Percentiles rank a stretch among this genome's conserved stretches.
Evolutionary conservation across 306 rosid species (phyloP).

Genomic region (Arachis hypogaea): DNA sequence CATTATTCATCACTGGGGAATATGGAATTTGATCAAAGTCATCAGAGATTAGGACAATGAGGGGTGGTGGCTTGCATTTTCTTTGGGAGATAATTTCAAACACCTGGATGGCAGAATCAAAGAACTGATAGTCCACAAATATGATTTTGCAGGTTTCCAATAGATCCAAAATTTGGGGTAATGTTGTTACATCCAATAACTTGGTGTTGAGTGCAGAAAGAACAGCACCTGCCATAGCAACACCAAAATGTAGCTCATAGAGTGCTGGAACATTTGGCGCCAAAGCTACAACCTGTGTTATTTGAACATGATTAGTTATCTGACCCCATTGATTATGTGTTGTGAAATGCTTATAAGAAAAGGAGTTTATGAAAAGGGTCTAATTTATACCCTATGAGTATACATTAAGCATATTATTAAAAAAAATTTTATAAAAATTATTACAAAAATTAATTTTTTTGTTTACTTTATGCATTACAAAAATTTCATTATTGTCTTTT

Average conservation of each 20-base stretch:
- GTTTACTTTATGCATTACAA: too few relatives aligned
- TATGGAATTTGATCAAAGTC: slow-evolving; percentile 33
- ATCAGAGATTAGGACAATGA: slow-evolving; percentile 55
- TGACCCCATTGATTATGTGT: too few relatives aligned
- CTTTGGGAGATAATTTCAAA: slow-evolving; percentile 37
- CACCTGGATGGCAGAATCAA: slow-evolving; percentile 54
- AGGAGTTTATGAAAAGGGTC: too few relatives aligned
- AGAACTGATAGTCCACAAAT: slow-evolving; percentile 61
- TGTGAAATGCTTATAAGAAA: neutral
- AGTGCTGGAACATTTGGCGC: slow-evolving; percentile 82
- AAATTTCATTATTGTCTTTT: too few relatives aligned
- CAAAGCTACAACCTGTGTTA: slow-evolving; percentile 65
- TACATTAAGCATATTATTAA: too few relatives aligned
- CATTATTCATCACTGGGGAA: slow-evolving; percentile 2
- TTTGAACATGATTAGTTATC: neutral
- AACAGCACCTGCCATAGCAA: slow-evolving; percentile 85
- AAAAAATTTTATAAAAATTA: too few relatives aligned
- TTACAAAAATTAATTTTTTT: too few relatives aligned
- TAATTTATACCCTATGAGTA: too few relatives aligned
- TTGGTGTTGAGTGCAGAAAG: slow-evolving; percentile 68
- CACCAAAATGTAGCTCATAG: slow-evolving; percentile 79
- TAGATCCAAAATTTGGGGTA: slow-evolving; percentile 60
- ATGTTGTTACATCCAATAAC: slow-evolving; percentile 51
- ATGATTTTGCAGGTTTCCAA: slow-evolving; percentile 60
- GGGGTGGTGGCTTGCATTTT: slow-evolving; percentile 64